These are phyloP conservation scores for Mesembryanthemum crystallinum DNA, from an alignment of 148 eudicot species.

Conservation along the genomic window DNA sequence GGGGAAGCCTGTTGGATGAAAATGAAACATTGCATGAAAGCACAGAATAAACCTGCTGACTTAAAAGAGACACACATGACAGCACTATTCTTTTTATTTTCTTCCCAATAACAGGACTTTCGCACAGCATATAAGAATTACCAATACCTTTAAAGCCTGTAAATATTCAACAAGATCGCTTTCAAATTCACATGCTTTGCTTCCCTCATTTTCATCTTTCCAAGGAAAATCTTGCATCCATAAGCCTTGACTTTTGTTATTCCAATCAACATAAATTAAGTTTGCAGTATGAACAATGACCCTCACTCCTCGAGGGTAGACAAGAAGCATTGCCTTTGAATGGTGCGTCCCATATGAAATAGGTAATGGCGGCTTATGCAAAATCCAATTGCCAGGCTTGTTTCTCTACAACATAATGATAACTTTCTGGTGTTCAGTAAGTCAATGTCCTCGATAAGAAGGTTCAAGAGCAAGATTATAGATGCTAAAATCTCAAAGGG, in stretches of 20 bases:
- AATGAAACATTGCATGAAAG: neutral
- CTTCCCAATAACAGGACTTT: neutral
- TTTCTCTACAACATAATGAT: slow-evolving; percentile 49
- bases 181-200: slow-evolving; percentile 69
- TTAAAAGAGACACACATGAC: neutral
- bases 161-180: slow-evolving; percentile 76
- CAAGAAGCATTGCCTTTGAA: slow-evolving; percentile 94
- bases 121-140: neutral
- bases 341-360: slow-evolving; percentile 97
- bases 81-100: too few relatives aligned
- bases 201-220: slow-evolving; percentile 54
- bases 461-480: slow-evolving; percentile 13
- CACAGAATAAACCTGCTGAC: neutral
- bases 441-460: slow-evolving; percentile 16
- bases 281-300: slow-evolving; percentile 93
- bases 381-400: slow-evolving; percentile 73
- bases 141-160: slow-evolving; percentile 68
- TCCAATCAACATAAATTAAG: slow-evolving; percentile 92
- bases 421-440: slow-evolving; percentile 22
- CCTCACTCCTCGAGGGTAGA: slow-evolving; percentile 89
- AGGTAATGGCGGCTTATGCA: slow-evolving; percentile 92
- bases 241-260: slow-evolving; percentile 91
- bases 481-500: neutral
- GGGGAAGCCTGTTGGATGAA: slow-evolving; percentile 3
- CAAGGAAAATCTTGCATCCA: slow-evolving; percentile 99